A percentile compares a stretch with the other conserved stretches of the same genome.
Evolutionary conservation across 1,284 basidiomycete species (phyloP).

Genomic region (Tylopilus sp.): DNA sequence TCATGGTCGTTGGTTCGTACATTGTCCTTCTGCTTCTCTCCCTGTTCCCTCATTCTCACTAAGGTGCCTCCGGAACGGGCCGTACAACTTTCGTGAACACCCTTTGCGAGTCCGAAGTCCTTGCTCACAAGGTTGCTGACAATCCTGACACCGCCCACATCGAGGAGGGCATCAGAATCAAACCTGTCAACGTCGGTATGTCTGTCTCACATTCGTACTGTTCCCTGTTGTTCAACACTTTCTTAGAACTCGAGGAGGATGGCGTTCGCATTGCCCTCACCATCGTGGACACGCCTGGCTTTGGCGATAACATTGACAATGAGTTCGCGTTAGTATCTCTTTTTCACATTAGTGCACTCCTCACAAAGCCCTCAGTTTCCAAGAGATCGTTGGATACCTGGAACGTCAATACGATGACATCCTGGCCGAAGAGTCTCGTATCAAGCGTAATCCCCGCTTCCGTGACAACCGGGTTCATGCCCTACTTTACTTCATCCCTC

Average conservation of each 20-base stretch:
- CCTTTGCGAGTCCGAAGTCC: constrained; percentile 88
- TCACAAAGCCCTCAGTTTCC: constrained; percentile 57
- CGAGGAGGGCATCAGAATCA: constrained; percentile 94
- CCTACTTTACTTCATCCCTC: constrained; percentile 96
- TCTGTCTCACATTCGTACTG: constrained; percentile 15
- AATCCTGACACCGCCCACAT: constrained; percentile 87
- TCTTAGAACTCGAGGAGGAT: constrained; percentile 92
- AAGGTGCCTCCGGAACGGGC: constrained; percentile 93
- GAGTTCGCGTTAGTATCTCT: constrained; percentile 80
- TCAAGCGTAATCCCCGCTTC: constrained; percentile 99
- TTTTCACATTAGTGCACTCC: constrained; percentile 5
- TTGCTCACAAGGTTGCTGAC: constrained; percentile 82
- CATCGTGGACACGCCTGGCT: constrained; percentile 98
- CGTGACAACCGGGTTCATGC: constrained; percentile 96
- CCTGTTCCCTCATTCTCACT: constrained; percentile 10
- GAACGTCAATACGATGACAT: constrained; percentile 99
- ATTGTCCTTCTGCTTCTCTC: not conserved
- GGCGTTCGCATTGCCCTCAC: constrained; percentile 97
- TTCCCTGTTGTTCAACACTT: constrained; percentile 2
- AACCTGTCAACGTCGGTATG: constrained; percentile 90
- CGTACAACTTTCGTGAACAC: constrained; percentile 98
- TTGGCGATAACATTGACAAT: constrained; percentile 98
- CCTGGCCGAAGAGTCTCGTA: constrained; percentile 96
- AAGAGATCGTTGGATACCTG: constrained; percentile 94
- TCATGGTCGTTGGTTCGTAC: constrained; percentile 86